phyloP scores from a whole-genome alignment of 192 early-diverging fungal genomes.

The Paraglomus brasilianum region DNA sequence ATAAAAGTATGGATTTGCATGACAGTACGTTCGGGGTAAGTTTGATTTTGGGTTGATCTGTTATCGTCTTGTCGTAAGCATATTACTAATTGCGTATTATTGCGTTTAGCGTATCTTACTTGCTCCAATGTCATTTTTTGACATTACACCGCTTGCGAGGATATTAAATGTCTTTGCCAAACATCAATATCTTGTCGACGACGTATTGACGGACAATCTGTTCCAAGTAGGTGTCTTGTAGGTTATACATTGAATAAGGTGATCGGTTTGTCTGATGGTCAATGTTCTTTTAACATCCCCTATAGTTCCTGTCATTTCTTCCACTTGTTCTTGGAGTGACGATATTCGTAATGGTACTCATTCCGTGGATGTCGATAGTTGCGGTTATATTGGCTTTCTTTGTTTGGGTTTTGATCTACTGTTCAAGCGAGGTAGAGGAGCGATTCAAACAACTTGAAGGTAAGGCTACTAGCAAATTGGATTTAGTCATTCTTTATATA shows the following conservation, averaged over 20 bases:
- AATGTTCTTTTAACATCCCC: not conserved
- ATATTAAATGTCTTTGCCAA: constrained; percentile 64
- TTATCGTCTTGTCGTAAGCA: not conserved
- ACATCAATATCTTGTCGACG: constrained; percentile 42
- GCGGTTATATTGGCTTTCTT: constrained; percentile 45
- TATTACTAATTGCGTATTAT: not conserved
- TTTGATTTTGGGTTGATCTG: not conserved
- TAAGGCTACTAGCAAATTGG: not conserved
- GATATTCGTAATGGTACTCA: constrained; percentile 56
- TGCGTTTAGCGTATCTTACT: constrained; percentile 59
- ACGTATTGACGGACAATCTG: constrained; percentile 39
- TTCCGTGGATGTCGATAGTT: constrained; percentile 62
- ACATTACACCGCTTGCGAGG: constrained; percentile 66
- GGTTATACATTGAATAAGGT: not conserved
- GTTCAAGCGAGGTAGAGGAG: constrained; percentile 47
- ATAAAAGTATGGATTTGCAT: constrained; percentile 58
- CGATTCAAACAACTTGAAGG: constrained; percentile 58
- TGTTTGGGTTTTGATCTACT: constrained; percentile 44
- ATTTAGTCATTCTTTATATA: not conserved
- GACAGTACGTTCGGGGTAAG: constrained; percentile 41
- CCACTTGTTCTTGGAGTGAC: constrained; percentile 50
- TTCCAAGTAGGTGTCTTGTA: constrained; percentile 29
- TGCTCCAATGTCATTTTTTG: constrained; percentile 67
- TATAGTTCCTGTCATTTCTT: constrained; percentile 37
- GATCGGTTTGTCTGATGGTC: not conserved